Evolutionary conservation across 805 yeast genomes (phyloP).

Genomic region (Suhomyces pyralidae): DNA sequence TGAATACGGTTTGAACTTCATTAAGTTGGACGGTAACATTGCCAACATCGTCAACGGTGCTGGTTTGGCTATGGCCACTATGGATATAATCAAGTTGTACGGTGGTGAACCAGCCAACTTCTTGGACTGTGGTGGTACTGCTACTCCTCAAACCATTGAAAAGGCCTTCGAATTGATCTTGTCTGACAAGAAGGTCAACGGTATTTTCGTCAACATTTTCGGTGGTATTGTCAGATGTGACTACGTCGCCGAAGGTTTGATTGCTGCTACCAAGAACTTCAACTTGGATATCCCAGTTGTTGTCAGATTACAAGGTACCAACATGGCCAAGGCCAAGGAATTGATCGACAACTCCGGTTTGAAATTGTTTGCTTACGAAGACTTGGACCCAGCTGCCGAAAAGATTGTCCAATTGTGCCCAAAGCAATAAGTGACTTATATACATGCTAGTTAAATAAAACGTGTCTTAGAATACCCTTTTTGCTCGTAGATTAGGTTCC

Average conservation of each 20-base stretch:
- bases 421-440: slow-evolving; percentile 10
- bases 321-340: slow-evolving; percentile 82
- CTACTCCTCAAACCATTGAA: slow-evolving; percentile 97
- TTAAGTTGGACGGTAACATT: slow-evolving; percentile 96
- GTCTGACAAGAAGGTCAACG: slow-evolving; percentile 83
- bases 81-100: slow-evolving; percentile 97
- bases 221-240: slow-evolving; percentile 99
- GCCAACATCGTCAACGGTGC: slow-evolving; percentile 99
- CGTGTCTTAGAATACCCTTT: not conserved
- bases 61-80: slow-evolving; percentile 99
- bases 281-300: slow-evolving; percentile 91
- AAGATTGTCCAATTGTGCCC: slow-evolving; percentile 77
- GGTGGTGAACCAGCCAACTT: slow-evolving; percentile 99
- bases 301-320: slow-evolving; percentile 98
- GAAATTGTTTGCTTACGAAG: slow-evolving; percentile 86
- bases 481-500: not conserved
- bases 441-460: not conserved
- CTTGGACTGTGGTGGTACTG: slow-evolving; percentile 99
- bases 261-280: slow-evolving; percentile 90
- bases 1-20: slow-evolving; percentile 87
- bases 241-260: slow-evolving; percentile 95
- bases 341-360: slow-evolving; percentile 85
- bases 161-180: slow-evolving; percentile 92
- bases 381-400: slow-evolving; percentile 96
- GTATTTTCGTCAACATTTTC: slow-evolving; percentile 96